Percentiles rank a stretch among this genome's conserved stretches.
Evolutionary conservation across 2,329 filamentous ascomycete genomes (phyloP).

Genomic region (Cryphonectria naterciae): DNA sequence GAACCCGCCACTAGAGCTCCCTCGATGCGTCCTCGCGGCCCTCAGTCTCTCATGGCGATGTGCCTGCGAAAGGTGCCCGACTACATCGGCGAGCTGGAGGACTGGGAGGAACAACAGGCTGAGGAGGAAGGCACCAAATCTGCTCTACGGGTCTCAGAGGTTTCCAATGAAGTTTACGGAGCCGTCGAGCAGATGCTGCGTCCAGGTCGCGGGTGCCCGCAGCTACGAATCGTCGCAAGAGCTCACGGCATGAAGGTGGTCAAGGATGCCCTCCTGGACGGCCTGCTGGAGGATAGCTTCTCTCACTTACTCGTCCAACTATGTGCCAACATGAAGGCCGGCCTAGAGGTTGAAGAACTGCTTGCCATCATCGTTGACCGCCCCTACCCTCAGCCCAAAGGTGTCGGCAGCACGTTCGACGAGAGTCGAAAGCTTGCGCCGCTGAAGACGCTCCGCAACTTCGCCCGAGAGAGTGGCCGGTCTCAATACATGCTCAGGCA

Average conservation of each 20-base stretch:
- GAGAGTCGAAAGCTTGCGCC: conserved; percentile 36
- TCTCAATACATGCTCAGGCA: conserved; percentile 43
- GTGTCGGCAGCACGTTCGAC: conserved; percentile 38
- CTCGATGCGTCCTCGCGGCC: neutral
- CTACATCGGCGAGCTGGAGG: conserved; percentile 52
- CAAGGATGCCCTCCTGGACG: conserved; percentile 45
- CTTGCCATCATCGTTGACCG: conserved; percentile 42
- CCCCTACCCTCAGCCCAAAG: conserved; percentile 42
- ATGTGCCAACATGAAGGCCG: conserved; percentile 42
- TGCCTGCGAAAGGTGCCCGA: conserved; percentile 53
- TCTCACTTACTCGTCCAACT: conserved; percentile 46
- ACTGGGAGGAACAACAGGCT: conserved; percentile 44
- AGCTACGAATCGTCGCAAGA: conserved; percentile 49
- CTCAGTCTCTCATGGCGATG: conserved; percentile 51
- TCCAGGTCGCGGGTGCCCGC: conserved; percentile 47
- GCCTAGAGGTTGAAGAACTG: conserved; percentile 47
- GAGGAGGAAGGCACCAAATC: conserved; percentile 43
- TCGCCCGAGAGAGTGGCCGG: conserved; percentile 38
- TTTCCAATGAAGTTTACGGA: conserved; percentile 52
- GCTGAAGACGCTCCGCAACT: conserved; percentile 42
- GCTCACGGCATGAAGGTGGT: conserved; percentile 52
- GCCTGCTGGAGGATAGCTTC: conserved; percentile 47
- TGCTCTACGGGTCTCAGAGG: conserved; percentile 41
- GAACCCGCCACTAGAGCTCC: neutral
- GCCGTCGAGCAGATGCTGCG: conserved; percentile 52